Conservation (phyloP, 352 stramenopile genomes). For the Pythium chondricola region DNA sequence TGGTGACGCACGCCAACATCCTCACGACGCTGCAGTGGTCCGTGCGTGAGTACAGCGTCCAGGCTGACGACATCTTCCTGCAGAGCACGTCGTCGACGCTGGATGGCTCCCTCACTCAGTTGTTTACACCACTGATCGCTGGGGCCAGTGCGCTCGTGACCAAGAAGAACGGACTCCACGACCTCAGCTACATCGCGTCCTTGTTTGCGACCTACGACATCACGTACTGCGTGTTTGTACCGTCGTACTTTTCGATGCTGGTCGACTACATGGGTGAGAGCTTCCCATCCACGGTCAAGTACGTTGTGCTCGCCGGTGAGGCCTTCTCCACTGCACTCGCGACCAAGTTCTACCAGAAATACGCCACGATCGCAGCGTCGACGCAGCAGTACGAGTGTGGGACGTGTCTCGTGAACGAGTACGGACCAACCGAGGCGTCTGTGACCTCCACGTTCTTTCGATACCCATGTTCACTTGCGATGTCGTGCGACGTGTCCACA, state of each 20-base stretch:
- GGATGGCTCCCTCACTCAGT: conserved; percentile 51
- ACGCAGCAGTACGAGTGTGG: not conserved
- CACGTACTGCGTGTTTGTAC: conserved; percentile 51
- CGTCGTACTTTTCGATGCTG: conserved; percentile 49
- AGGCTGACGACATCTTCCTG: conserved; percentile 46
- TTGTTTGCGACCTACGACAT: conserved; percentile 22
- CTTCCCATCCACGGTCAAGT: conserved; percentile 29
- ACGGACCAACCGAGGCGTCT: conserved; percentile 43
- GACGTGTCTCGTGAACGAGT: conserved; percentile 44
- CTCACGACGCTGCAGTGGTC: conserved; percentile 54
- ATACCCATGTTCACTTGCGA: conserved; percentile 18
- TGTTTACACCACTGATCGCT: conserved; percentile 41
- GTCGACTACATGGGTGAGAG: conserved; percentile 32
- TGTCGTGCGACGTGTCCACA: not conserved
- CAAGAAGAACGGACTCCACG: conserved; percentile 36
- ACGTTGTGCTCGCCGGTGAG: conserved; percentile 41
- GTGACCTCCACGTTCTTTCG: conserved; percentile 43
- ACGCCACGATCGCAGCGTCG: not conserved
- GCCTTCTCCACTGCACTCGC: conserved; percentile 40
- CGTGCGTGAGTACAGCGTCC: conserved; percentile 46
- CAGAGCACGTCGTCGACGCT: conserved; percentile 57
- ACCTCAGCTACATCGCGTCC: conserved; percentile 30
- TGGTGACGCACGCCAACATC: conserved; percentile 50
- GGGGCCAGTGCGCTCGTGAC: conserved; percentile 38
- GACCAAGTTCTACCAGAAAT: conserved; percentile 36